Conservation (phyloP, 208 protist genomes). For the Leishmania arabica region DNA sequence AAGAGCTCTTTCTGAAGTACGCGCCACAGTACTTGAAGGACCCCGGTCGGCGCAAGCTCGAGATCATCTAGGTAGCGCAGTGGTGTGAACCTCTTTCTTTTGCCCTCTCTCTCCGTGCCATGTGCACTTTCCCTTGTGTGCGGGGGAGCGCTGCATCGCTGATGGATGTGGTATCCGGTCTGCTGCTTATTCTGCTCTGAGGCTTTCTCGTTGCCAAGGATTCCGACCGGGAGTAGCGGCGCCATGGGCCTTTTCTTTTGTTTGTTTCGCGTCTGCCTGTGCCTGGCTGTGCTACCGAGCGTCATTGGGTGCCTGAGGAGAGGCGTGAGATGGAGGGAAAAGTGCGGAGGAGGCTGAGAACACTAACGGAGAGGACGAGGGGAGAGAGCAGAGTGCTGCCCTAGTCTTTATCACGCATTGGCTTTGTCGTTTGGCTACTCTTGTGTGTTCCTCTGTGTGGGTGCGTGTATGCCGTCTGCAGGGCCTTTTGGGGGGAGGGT, state of each 20-base stretch:
- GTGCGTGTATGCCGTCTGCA: not conserved
- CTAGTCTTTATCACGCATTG: not conserved
- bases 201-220: not conserved
- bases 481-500: not conserved
- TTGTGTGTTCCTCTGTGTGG: not conserved
- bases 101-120: not conserved
- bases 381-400: not conserved
- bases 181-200: not conserved
- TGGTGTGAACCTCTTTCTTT: not conserved
- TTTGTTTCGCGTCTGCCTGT: not conserved
- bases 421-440: not conserved
- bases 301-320: not conserved
- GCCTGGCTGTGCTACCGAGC: not conserved
- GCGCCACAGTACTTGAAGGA: conserved; percentile 34
- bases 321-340: not conserved
- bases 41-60: conserved; percentile 28
- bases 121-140: not conserved
- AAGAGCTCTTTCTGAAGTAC: conserved; percentile 52
- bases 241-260: not conserved
- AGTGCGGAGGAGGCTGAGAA: not conserved
- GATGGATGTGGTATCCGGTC: not conserved
- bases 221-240: not conserved
- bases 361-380: not conserved
- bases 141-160: not conserved
- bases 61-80: conserved; percentile 10